Conservation (phyloP, 257 asterid species). For the Solanum verrucosum region DNA sequence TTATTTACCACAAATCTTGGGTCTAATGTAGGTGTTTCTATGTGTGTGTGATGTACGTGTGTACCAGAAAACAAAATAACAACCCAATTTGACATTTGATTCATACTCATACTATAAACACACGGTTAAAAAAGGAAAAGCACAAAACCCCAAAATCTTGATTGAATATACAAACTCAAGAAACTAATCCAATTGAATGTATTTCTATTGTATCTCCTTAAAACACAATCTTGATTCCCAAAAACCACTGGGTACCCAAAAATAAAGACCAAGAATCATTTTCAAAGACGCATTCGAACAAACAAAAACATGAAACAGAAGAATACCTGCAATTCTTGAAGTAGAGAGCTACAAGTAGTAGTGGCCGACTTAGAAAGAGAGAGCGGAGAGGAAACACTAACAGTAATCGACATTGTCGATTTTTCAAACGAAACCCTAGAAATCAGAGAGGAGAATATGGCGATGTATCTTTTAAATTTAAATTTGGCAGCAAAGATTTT, state of each 20-base stretch:
- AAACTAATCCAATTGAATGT: neutral
- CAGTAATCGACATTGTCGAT: neutral
- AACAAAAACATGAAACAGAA: neutral
- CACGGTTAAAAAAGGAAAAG: neutral
- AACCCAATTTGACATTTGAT: no score
- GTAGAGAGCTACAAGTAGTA: conserved; percentile 64
- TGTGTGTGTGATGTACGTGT: neutral
- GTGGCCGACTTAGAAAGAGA: conserved; percentile 49
- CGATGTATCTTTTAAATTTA: neutral
- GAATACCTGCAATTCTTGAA: conserved; percentile 52
- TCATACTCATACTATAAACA: neutral
- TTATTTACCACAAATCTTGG: neutral
- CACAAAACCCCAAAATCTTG: neutral
- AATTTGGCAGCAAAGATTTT: neutral
- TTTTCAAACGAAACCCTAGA: neutral
- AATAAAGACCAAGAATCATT: neutral
- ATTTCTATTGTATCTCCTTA: neutral
- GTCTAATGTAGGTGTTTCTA: neutral
- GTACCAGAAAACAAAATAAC: neutral
- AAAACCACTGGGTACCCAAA: neutral
- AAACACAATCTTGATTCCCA: neutral
- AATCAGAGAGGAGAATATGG: neutral
- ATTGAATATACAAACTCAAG: neutral
- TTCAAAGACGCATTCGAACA: neutral
- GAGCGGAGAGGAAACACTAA: conserved; percentile 35